Evolutionary conservation across 192 early-diverging fungal species (phyloP).

Genomic region (Mortierella antarctica): DNA sequence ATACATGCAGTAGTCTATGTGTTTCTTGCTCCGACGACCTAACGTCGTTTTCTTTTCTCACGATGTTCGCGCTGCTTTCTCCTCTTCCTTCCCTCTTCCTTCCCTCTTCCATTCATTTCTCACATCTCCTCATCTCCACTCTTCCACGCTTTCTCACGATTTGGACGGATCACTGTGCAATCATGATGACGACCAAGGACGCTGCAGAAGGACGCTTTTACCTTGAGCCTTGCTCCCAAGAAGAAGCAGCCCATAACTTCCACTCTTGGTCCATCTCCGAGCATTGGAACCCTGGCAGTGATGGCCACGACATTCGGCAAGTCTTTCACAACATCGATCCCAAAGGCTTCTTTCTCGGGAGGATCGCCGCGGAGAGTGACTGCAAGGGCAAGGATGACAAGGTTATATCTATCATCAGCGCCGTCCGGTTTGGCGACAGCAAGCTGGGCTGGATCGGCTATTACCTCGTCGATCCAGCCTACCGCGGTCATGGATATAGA

Average conservation of each 20-base stretch:
- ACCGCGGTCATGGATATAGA: constrained; percentile 20
- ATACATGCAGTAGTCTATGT: too few species aligned
- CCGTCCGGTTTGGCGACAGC: constrained; percentile 11
- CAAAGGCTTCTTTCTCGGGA: constrained; percentile 18
- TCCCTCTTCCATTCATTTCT: too few species aligned
- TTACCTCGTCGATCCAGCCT: constrained; percentile 9
- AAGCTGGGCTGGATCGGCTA: constrained; percentile 12
- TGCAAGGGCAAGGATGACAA: neutral
- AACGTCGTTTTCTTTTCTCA: too few species aligned
- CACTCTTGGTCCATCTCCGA: constrained; percentile 1
- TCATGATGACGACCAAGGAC: too few species aligned
- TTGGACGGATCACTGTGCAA: too few species aligned
- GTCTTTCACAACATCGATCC: constrained; percentile 15
- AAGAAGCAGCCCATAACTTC: constrained; percentile 12
- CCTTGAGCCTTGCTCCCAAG: constrained; percentile 1
- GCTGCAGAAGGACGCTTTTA: too few species aligned
- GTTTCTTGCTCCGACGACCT: too few species aligned
- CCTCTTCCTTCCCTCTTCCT: too few species aligned
- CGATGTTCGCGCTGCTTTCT: too few species aligned
- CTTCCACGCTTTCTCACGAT: too few species aligned
- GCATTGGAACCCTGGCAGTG: constrained; percentile 25
- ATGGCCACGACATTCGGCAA: constrained; percentile 11
- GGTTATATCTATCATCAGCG: neutral
- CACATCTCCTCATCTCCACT: too few species aligned
- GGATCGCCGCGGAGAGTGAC: neutral